phyloP scores from a whole-genome alignment of 139 green algal genomes.

The Coelastrella sp. region DNA sequence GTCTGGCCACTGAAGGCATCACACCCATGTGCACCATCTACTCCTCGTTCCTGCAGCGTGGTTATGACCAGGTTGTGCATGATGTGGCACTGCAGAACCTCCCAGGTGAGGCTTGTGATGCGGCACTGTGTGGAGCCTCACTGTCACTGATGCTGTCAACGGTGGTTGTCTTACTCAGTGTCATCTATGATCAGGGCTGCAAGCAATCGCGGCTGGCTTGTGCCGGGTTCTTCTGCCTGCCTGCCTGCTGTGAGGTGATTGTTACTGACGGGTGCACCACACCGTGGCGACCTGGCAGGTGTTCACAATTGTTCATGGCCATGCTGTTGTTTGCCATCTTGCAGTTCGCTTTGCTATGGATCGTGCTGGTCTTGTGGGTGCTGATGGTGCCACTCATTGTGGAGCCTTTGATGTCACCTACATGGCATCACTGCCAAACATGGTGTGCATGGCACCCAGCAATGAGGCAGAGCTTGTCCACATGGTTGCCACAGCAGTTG shows the following conservation, averaged over 20 bases:
- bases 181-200: too few species aligned
- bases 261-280: too few species aligned
- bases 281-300: too few species aligned
- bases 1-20: slow-evolving; percentile 95
- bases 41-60: slow-evolving; percentile 98
- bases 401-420: slow-evolving; percentile 96
- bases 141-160: too few species aligned
- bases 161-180: too few species aligned
- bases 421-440: slow-evolving; percentile 97
- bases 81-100: slow-evolving; percentile 98
- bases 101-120: slow-evolving; percentile 70
- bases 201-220: too few species aligned
- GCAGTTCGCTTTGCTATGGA: slow-evolving; percentile 99
- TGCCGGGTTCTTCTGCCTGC: too few species aligned
- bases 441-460: slow-evolving; percentile 96
- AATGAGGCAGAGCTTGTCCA: slow-evolving; percentile 96
- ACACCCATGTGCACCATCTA: slow-evolving; percentile 97
- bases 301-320: background rate
- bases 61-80: slow-evolving; percentile 98
- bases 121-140: background rate
- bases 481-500: slow-evolving; percentile 92
- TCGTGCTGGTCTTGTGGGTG: slow-evolving; percentile 96
- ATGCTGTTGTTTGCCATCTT: background rate
- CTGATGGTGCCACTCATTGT: slow-evolving; percentile 96
- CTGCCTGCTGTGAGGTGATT: too few species aligned